A percentile compares a stretch with the other conserved stretches of the same genome.
Evolutionary conservation across 208 protist genomes (phyloP).

Genomic region (Acanthamoeba triangularis): DNA sequence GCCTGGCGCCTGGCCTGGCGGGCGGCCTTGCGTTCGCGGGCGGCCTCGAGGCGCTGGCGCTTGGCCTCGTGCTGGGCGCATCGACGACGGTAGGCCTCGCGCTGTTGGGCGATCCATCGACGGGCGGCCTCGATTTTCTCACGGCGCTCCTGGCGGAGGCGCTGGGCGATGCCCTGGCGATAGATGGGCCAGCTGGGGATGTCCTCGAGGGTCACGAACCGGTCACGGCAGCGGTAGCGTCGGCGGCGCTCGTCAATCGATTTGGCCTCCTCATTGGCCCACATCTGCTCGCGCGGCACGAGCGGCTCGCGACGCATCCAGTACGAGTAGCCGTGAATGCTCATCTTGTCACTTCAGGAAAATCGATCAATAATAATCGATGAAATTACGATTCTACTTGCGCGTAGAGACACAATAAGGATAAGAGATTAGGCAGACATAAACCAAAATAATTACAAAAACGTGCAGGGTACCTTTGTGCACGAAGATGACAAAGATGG

Average conservation of each 20-base stretch:
- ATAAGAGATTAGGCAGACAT: no score
- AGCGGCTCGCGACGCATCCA: not conserved
- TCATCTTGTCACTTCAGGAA: not conserved
- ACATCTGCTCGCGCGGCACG: conserved; percentile 51
- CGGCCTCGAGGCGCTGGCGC: not conserved
- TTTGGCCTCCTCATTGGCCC: conserved; percentile 25
- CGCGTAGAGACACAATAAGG: no score
- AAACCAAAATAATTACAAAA: no score
- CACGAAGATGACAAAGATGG: no score
- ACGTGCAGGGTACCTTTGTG: no score
- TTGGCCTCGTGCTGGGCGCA: not conserved
- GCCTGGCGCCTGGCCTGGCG: not conserved
- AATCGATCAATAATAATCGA: not conserved
- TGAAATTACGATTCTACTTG: not conserved
- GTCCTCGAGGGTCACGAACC: conserved; percentile 48
- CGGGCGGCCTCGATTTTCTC: not conserved
- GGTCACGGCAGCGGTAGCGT: conserved; percentile 38
- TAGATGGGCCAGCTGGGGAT: not conserved
- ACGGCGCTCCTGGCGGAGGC: not conserved
- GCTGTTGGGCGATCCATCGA: not conserved
- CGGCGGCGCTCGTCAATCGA: conserved; percentile 27
- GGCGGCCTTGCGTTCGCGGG: not conserved
- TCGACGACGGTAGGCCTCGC: not conserved
- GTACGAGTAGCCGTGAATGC: not conserved
- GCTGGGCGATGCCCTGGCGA: not conserved